A percentile compares a stretch with the other conserved stretches of the same genome.
Conservation (phyloP, 2,329 filamentous ascomycete species). For the Nemania serpens region DNA sequence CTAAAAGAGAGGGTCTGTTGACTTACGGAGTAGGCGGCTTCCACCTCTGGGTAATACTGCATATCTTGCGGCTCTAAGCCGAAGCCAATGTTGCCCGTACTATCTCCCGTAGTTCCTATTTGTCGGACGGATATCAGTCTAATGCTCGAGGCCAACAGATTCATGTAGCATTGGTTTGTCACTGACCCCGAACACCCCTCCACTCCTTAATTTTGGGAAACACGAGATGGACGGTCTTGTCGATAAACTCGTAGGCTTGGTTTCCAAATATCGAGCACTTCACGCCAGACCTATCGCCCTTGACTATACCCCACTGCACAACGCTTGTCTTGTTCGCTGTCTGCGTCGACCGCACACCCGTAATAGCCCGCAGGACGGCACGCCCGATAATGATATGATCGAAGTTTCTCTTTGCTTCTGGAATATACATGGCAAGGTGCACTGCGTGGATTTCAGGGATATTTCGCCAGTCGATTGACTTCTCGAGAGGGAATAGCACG, state of each 20-base stretch:
- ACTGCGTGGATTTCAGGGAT: constrained; percentile 81
- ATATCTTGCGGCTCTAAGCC: constrained; percentile 78
- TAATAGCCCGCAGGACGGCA: constrained; percentile 84
- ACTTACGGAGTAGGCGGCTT: constrained; percentile 92
- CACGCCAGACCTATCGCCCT: constrained; percentile 72
- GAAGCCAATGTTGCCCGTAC: constrained; percentile 83
- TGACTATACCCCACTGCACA: constrained; percentile 73
- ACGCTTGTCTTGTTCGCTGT: constrained; percentile 74
- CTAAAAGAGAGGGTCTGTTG: constrained; percentile 3
- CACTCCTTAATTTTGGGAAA: constrained; percentile 97
- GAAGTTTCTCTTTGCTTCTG: constrained; percentile 71
- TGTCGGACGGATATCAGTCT: constrained; percentile 13
- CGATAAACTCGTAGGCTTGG: constrained; percentile 85
- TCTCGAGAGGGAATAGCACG: constrained; percentile 71
- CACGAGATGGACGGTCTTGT: constrained; percentile 87
- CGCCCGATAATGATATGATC: constrained; percentile 80
- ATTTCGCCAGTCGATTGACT: constrained; percentile 78
- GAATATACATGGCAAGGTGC: constrained; percentile 77
- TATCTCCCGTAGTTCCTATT: constrained; percentile 72
- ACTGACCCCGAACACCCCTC: constrained; percentile 64
- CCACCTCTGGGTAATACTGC: constrained; percentile 88
- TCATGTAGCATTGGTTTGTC: constrained; percentile 17
- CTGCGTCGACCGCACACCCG: constrained; percentile 72
- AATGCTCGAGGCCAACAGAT: neutral
- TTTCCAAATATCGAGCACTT: constrained; percentile 80